Percentiles rank a stretch among this genome's conserved stretches.
phyloP scores from a whole-genome alignment of 805 yeast genomes.

The Starmerella apis region DNA sequence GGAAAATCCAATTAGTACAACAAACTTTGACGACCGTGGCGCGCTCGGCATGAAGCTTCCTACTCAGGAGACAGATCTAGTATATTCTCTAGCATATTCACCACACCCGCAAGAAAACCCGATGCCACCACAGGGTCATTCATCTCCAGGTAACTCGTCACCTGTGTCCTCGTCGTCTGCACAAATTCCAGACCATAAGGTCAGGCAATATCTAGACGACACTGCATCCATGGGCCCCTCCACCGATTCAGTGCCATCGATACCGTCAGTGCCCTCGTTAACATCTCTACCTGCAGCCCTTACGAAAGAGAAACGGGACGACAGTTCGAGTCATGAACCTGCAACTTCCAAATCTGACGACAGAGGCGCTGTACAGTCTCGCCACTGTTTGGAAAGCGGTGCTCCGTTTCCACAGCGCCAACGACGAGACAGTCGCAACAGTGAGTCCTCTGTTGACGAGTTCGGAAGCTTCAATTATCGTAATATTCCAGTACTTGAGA shows the following conservation, averaged over 20 bases:
- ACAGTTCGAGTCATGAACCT: not conserved
- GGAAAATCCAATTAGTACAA: constrained; percentile 77
- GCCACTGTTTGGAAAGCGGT: not conserved
- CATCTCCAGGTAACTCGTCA: not conserved
- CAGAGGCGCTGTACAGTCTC: not conserved
- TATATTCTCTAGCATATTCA: constrained; percentile 7
- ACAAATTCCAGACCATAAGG: no score
- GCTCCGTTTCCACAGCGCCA: not conserved
- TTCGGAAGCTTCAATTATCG: constrained; percentile 91
- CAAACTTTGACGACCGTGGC: constrained; percentile 84
- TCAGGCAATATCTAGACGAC: no score
- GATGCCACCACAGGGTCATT: not conserved
- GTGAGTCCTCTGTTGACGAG: constrained; percentile 29
- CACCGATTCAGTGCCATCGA: no score
- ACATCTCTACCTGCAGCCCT: not conserved
- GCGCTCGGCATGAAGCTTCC: constrained; percentile 39
- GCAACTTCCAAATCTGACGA: not conserved
- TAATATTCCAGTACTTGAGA: constrained; percentile 79
- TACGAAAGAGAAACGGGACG: not conserved
- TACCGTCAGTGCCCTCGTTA: not conserved
- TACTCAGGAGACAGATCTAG: constrained; percentile 15
- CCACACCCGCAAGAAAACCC: not conserved
- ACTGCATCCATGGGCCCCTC: no score
- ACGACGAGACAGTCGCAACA: constrained; percentile 14
- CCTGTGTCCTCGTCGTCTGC: not conserved